Percentiles rank a stretch among this genome's conserved stretches.
These are phyloP conservation scores for Miamiensis avidus DNA, from an alignment of 169 alveolate genomes.

Conservation along the genomic window DNA sequence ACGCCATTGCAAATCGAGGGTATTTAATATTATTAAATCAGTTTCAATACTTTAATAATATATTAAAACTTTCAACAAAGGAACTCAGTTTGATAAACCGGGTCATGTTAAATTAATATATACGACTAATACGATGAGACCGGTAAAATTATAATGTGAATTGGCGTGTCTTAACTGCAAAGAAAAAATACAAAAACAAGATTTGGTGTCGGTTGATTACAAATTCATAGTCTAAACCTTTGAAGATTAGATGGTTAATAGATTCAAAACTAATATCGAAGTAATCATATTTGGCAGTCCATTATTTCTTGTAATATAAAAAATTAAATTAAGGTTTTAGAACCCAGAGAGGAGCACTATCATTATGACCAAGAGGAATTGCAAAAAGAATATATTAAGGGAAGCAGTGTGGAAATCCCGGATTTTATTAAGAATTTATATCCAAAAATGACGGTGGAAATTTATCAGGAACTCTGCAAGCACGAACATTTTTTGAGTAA, in stretches of 20 bases:
- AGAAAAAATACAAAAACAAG: constrained; percentile 26
- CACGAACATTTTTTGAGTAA: constrained; percentile 34
- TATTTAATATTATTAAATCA: too few species aligned
- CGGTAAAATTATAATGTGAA: constrained; percentile 30
- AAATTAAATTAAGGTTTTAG: neutral
- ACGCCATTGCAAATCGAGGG: neutral
- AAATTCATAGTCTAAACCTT: constrained; percentile 36
- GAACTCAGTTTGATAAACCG: constrained; percentile 34
- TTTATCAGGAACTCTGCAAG: constrained; percentile 28
- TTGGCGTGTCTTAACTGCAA: constrained; percentile 41
- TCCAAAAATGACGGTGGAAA: constrained; percentile 36
- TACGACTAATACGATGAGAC: constrained; percentile 48
- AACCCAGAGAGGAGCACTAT: constrained; percentile 4
- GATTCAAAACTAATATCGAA: constrained; percentile 17
- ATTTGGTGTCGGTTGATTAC: constrained; percentile 35
- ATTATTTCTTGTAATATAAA: too few species aligned
- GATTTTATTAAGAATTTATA: constrained; percentile 27
- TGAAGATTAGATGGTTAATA: constrained; percentile 18
- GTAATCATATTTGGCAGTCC: constrained; percentile 26
- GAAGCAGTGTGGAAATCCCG: constrained; percentile 33
- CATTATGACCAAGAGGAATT: neutral
- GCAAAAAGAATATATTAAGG: constrained; percentile 20
- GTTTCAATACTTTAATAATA: too few species aligned
- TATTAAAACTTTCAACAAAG: constrained; percentile 10
- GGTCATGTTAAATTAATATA: constrained; percentile 27